Evolutionary conservation across 306 rosid genomes (phyloP).

Genomic region (Cajanus cajan): DNA sequence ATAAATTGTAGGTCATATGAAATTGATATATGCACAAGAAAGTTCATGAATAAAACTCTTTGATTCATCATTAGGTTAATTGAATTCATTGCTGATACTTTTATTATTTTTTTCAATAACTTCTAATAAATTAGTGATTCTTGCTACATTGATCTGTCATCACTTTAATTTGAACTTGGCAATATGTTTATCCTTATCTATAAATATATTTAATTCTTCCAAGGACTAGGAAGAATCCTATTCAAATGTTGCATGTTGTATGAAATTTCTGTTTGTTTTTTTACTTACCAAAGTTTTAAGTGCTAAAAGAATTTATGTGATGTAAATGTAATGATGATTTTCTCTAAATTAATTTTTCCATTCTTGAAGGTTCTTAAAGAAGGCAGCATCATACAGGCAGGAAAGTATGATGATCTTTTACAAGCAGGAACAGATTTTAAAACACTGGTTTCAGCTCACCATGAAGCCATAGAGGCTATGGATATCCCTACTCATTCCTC

Average conservation of each 20-base stretch:
- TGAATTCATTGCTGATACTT: background rate
- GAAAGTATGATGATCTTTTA: constrained; percentile 93
- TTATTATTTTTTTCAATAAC: background rate
- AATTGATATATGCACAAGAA: background rate
- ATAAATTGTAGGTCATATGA: background rate
- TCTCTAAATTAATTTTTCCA: constrained; percentile 32
- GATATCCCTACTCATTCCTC: constrained; percentile 90
- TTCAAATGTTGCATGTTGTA: background rate
- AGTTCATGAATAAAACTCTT: background rate
- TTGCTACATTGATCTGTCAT: background rate
- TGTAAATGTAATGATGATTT: constrained; percentile 21
- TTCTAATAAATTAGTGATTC: background rate
- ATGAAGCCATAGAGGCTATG: constrained; percentile 98
- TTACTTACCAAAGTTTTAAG: background rate
- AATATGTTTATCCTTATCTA: background rate
- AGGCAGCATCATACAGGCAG: constrained; percentile 87
- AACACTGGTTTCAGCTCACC: constrained; percentile 91
- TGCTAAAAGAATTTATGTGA: background rate
- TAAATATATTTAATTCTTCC: constrained; percentile 5
- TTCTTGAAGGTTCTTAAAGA: constrained; percentile 81
- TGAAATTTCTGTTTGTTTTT: background rate
- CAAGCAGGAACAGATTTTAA: constrained; percentile 97
- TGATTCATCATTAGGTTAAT: background rate
- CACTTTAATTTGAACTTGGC: background rate
- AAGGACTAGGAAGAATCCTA: background rate